Percentiles rank a stretch among this genome's conserved stretches.
These are phyloP conservation scores for Kazachstania taianensis DNA, from an alignment of 805 yeast species.

Conservation along the genomic window DNA sequence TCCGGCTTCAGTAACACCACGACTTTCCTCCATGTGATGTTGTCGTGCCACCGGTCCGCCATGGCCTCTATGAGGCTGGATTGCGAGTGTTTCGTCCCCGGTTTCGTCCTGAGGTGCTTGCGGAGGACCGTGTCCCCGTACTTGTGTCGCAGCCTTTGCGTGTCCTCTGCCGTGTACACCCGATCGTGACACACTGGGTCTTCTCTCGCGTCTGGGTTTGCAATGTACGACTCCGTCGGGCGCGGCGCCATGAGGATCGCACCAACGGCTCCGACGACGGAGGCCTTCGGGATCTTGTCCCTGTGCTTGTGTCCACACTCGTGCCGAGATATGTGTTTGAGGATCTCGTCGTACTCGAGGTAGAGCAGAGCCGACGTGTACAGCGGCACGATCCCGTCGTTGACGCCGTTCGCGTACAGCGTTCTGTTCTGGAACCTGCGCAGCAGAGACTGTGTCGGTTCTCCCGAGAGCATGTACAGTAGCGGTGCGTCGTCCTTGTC, in stretches of 20 bases:
- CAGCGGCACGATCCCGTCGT: slow-evolving; percentile 77
- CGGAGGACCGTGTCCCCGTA: slow-evolving; percentile 21
- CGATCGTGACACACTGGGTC: slow-evolving; percentile 53
- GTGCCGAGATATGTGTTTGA: slow-evolving; percentile 16
- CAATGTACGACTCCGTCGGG: slow-evolving; percentile 46
- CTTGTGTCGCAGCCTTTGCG: slow-evolving; percentile 9
- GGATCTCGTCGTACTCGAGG: slow-evolving; percentile 50
- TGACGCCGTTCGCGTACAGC: slow-evolving; percentile 60
- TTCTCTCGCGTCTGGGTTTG: slow-evolving; percentile 47
- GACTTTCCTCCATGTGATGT: slow-evolving; percentile 84
- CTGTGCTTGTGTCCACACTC: slow-evolving; percentile 13
- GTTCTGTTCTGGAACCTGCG: slow-evolving; percentile 53
- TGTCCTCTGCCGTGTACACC: slow-evolving; percentile 38
- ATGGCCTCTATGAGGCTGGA: slow-evolving; percentile 72
- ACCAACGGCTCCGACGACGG: slow-evolving; percentile 55
- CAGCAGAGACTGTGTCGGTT: slow-evolving; percentile 45
- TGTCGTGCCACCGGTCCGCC: slow-evolving; percentile 79
- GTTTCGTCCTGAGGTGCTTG: slow-evolving; percentile 1
- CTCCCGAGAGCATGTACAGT: slow-evolving; percentile 51
- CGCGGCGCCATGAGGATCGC: slow-evolving; percentile 51
- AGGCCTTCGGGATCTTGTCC: slow-evolving; percentile 32
- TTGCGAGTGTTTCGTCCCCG: slow-evolving; percentile 45
- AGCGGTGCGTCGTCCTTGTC: slow-evolving; percentile 41
- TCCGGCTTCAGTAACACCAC: slow-evolving; percentile 78
- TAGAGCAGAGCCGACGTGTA: slow-evolving; percentile 61